phyloP scores from a whole-genome alignment of 495 filamentous ascomycete genomes.

The Penicillium crystallinum region DNA sequence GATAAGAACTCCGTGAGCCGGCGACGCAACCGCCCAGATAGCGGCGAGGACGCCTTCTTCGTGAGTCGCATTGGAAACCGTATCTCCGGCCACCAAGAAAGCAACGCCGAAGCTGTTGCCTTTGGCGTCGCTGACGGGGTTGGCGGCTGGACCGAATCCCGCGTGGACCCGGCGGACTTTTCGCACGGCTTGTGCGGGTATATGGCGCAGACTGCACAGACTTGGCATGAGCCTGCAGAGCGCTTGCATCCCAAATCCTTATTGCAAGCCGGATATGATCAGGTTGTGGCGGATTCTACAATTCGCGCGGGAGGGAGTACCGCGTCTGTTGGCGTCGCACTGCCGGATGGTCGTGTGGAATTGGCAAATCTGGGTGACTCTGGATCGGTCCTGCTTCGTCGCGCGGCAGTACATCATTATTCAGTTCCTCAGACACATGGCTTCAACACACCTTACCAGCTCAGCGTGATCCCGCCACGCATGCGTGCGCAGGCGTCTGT shows the following conservation, averaged over 20 bases:
- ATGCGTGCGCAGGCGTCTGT: slow-evolving; percentile 68
- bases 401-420: slow-evolving; percentile 74
- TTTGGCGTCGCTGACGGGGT: slow-evolving; percentile 93
- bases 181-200: slow-evolving; percentile 90
- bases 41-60: slow-evolving; percentile 96
- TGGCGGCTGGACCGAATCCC: slow-evolving; percentile 86
- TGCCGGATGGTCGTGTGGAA: slow-evolving; percentile 65
- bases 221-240: slow-evolving; percentile 33
- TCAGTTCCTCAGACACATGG: slow-evolving; percentile 88
- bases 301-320: slow-evolving; percentile 86
- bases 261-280: slow-evolving; percentile 78
- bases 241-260: slow-evolving; percentile 61
- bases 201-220: slow-evolving; percentile 71
- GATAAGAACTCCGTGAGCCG: slow-evolving; percentile 27
- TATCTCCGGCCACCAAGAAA: slow-evolving; percentile 5
- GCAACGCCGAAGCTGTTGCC: slow-evolving; percentile 49
- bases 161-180: slow-evolving; percentile 91
- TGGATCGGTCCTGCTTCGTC: slow-evolving; percentile 81
- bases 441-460: slow-evolving; percentile 96
- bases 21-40: slow-evolving; percentile 55
- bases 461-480: slow-evolving; percentile 77
- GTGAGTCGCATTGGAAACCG: slow-evolving; percentile 61
- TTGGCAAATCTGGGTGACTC: slow-evolving; percentile 97
- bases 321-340: slow-evolving; percentile 73
- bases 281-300: slow-evolving; percentile 63